Base-by-base conservation (phyloP, 2,329 filamentous ascomycete species). In the Botrytis fragariae region DNA sequence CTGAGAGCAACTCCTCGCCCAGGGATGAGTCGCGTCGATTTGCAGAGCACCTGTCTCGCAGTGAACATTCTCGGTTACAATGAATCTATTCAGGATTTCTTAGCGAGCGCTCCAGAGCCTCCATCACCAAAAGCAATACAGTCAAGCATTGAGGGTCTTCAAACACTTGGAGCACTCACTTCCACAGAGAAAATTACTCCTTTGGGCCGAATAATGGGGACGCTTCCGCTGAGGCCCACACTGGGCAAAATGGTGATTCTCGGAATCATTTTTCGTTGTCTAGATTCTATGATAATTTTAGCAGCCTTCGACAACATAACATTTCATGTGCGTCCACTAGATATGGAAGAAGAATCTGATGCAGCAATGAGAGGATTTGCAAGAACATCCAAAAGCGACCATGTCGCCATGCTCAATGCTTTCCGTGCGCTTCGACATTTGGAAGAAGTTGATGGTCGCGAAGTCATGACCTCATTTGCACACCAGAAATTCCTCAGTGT, bases 231-330 rank as follows among this genome's bases (percentile, higher is more conserved):
- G 1, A 94, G 98, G 79, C 86, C 98, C 59, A 89, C 94, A 39
- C 95, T 94, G 81, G 93, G 93, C 64, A 98, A 98, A 83, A 87
- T 99, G 63, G 92, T 98, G 86, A 92, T 99, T 5, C 97, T 96
- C 79, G 96, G 95, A 14, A 92, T 93, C 22, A 94, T 96, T 62
- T 98, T 98, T 78, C 92, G 93, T 60, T 98, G 95, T 79, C 87
- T 98, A 18, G 94, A 97, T 78, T 90, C 95, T 70, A 93, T 92
- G 77, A 86, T 98, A 73, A 94, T 92, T 6, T 93, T 98, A 73
- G 93, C 95, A 1, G 91, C 94, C 18, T 95, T 97, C 48, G 86
- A 98, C n/a, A 96, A 93, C 72, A 91, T 92, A 35, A 90, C 89
- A 78, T 93, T 90, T 76, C 94, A 95, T 0, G 98, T 98, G 80